phyloP scores from a whole-genome alignment of 2,329 filamentous ascomycete genomes.

The Aspergillus tanneri region DNA sequence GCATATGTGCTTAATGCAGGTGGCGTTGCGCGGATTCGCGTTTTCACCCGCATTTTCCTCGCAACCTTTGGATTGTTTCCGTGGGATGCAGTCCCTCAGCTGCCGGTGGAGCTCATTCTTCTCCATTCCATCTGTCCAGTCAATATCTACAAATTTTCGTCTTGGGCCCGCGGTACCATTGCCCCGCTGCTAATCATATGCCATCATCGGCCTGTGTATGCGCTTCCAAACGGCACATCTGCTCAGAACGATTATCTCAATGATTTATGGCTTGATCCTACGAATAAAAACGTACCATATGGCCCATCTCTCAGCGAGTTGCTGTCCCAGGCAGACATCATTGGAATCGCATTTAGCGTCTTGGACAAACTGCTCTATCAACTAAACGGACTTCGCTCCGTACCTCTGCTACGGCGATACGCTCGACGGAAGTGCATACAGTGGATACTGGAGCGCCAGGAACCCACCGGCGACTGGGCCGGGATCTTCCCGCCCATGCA shows the following conservation, averaged over 20 bases:
- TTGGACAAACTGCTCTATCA: slow-evolving; percentile 21
- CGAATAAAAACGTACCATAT: slow-evolving; percentile 23
- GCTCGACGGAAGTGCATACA: slow-evolving; percentile 24
- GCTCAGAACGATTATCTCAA: slow-evolving; percentile 29
- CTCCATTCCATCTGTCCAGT: slow-evolving; percentile 28
- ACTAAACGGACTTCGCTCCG: slow-evolving; percentile 16
- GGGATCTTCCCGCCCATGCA: slow-evolving; percentile 34
- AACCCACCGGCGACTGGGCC: slow-evolving; percentile 31
- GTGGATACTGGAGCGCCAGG: slow-evolving; percentile 36
- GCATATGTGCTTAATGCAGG: slow-evolving; percentile 27
- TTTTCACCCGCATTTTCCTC: slow-evolving; percentile 32
- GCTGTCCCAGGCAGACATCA: slow-evolving; percentile 3
- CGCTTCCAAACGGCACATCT: slow-evolving; percentile 25
- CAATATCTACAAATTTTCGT: slow-evolving; percentile 35
- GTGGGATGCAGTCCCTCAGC: slow-evolving; percentile 33
- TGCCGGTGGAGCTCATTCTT: slow-evolving; percentile 36
- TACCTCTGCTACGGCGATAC: slow-evolving; percentile 13
- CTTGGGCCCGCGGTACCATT: slow-evolving; percentile 17
- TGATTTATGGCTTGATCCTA: slow-evolving; percentile 32
- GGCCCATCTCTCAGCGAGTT: slow-evolving; percentile 1
- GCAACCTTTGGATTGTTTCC: slow-evolving; percentile 37
- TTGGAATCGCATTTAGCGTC: slow-evolving; percentile 6
- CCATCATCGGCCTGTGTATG: slow-evolving; percentile 32
- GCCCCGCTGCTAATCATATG: slow-evolving; percentile 20
- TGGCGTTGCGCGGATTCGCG: slow-evolving; percentile 31